Evolutionary conservation across 106 monocot species (phyloP).

Genomic region (Apostasia shenzhenica): DNA sequence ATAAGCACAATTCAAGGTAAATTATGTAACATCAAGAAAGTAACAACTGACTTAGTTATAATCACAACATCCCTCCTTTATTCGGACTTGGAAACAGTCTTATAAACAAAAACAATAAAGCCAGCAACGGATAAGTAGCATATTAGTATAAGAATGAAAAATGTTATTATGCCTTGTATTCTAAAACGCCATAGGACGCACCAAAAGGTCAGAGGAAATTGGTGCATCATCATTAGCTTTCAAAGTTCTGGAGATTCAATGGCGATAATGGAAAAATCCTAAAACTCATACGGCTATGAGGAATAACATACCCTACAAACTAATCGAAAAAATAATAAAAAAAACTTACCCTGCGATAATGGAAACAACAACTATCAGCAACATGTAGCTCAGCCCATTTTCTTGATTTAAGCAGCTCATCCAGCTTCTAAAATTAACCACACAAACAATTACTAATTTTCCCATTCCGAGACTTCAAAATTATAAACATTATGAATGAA

Average conservation of each 20-base stretch:
- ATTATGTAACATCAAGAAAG: too few species aligned
- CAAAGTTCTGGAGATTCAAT: background rate
- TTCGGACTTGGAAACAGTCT: too few species aligned
- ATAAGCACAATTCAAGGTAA: too few species aligned
- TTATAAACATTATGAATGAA: too few species aligned
- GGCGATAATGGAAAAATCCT: background rate
- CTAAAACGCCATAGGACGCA: background rate
- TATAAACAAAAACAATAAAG: too few species aligned
- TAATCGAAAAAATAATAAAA: background rate
- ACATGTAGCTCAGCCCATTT: slow-evolving; percentile 72
- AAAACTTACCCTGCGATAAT: slow-evolving; percentile 55
- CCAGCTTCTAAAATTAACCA: slow-evolving; percentile 33
- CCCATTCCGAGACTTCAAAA: too few species aligned
- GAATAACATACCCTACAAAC: background rate
- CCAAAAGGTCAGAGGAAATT: background rate
- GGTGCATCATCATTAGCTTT: background rate
- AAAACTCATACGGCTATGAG: background rate
- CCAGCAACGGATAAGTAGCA: too few species aligned
- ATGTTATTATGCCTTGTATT: too few species aligned
- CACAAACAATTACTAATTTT: background rate
- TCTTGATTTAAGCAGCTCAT: slow-evolving; percentile 63
- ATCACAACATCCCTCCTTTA: too few species aligned
- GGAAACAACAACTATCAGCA: slow-evolving; percentile 77
- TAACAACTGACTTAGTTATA: too few species aligned
- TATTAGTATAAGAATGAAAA: too few species aligned